Base-by-base conservation (phyloP, 1,284 basidiomycete species). In the Gomphus sp. region DNA sequence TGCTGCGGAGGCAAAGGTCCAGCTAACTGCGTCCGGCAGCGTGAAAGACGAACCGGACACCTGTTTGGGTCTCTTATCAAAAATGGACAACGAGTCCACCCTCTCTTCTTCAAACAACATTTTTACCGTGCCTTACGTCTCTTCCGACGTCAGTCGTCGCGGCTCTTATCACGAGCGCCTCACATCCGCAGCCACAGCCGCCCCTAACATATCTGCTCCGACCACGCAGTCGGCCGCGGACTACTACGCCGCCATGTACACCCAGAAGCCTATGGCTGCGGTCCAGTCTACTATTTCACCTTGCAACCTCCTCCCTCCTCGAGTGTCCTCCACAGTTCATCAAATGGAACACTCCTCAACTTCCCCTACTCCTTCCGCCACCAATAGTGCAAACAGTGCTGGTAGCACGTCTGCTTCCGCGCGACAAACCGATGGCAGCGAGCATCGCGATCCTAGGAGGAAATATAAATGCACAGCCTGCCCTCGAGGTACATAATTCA, bases 391-490 rank as follows among this genome's bases (percentile, higher is more conserved):
- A 6, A 52, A 57, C 14, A 54, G 60, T 8, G 52, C 44, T 12
- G 60, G 56, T 33, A 54, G 47, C 33, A 52, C 33, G 41, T 18
- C 36, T 50, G 36, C 55, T 14, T 55, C 58, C 18, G 48, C 56
- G 8, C n/a, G 44, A 7, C 34, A 66, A 69, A 54, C 73, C 61
- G 75, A 79, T 56, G 67, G 67, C 12, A 76, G 49, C 14, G 59
- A 56, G 31, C 50, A 79, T 63, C 75, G 76, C 22, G 87, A 89
- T 64, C 78, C 84, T 11, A 81, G 85, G 67, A 86, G 84, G 71
- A 89, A 87, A 67, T 90, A 90, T 69, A 81, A 79, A 65, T 91
- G 89, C 67, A 71, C 77, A 11, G 76, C 76, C 31, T 91, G 89
- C 69, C 82, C 84, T 25, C 75, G 88, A 75, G 80, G 88, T 89